Evolutionary conservation across 2,329 filamentous ascomycete genomes (phyloP), one percentile per base, ranked within the genome.

Genomic region (Penicillium sp.): DNA sequence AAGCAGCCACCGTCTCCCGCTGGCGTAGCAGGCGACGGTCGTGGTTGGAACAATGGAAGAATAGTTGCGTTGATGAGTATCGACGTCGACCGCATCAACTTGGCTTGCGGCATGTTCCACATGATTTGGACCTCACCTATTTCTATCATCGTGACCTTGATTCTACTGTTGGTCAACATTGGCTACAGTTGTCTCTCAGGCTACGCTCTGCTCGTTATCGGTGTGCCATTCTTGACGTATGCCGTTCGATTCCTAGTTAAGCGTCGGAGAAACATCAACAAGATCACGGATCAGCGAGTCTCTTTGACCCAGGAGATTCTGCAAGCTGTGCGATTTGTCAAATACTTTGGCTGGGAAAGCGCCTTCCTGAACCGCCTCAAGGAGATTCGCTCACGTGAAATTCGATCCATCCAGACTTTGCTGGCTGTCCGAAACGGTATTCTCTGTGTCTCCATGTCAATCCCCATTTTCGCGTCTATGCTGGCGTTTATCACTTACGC

Each of bases 391-490:
- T 79, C 79, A 47, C 81, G 81, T 54, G 93, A 97, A 71, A 91
- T 97, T 55, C 76, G 80, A 51, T 84, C 87, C n/a, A 91, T 97
- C 52, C 92, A 96, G 69, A 76, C 90, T 13, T 75, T 97, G 42
- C 76, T 97, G 26, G 84, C 88, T 1, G 89, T 95, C 60, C 84
- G 91, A 62, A 95, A 95, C 68, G 90, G 81, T 39, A 90, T 96
- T 75, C 87, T 91, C 71, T 88, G 90, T 12, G 79, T 94, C 45
- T 89, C 89, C 65, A 84, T 95, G 81, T 74, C 90, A 0, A 81
- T 96, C 66, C 93, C 94, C 6, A 89, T 95, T 48, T 96, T 97
- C 63, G 91, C 93, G 0, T 95, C 92, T 1, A 96, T 97, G 90
- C 72, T 97, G 38, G 85, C 93, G 0, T 97, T 97, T 71, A 93